Conservation (phyloP, 73 alveolate species). For the Paramecium sonneborni region DNA sequence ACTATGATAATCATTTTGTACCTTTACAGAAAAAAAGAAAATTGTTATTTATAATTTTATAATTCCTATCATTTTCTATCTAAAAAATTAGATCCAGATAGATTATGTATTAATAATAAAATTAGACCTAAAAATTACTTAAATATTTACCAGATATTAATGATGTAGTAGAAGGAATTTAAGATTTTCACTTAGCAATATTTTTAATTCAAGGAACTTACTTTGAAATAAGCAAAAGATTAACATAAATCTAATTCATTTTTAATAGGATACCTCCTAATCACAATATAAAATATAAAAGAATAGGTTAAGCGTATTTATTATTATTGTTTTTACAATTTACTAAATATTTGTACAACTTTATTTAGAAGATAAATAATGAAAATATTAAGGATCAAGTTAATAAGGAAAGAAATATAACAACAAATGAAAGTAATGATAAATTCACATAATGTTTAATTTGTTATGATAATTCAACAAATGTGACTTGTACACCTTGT, state of each 20-base stretch:
- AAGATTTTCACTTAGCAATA: constrained; percentile 41
- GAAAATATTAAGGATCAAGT: not conserved
- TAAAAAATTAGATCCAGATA: not conserved
- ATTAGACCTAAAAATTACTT: not conserved
- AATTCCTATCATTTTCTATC: not conserved
- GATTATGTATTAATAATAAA: not conserved
- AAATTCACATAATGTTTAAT: constrained; percentile 66
- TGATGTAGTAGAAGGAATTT: constrained; percentile 4
- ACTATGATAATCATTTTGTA: not conserved
- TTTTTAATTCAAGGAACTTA: constrained; percentile 53
- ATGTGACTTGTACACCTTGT: constrained; percentile 76
- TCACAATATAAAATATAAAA: constrained; percentile 42
- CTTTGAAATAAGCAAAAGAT: constrained; percentile 49
- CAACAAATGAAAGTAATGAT: not conserved
- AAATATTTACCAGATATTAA: constrained; percentile 45
- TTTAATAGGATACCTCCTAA: constrained; percentile 44
- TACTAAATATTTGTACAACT: not conserved
- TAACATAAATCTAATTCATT: constrained; percentile 16
- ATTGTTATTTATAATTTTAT: not conserved
- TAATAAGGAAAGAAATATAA: constrained; percentile 23
- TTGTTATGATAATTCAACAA: constrained; percentile 70
- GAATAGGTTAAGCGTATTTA: not conserved
- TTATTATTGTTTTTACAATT: not conserved
- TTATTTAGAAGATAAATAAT: not conserved
- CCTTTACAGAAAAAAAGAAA: too few relatives aligned